Conservation (phyloP, 345 rosid species). For the Ricinus communis region DNA sequence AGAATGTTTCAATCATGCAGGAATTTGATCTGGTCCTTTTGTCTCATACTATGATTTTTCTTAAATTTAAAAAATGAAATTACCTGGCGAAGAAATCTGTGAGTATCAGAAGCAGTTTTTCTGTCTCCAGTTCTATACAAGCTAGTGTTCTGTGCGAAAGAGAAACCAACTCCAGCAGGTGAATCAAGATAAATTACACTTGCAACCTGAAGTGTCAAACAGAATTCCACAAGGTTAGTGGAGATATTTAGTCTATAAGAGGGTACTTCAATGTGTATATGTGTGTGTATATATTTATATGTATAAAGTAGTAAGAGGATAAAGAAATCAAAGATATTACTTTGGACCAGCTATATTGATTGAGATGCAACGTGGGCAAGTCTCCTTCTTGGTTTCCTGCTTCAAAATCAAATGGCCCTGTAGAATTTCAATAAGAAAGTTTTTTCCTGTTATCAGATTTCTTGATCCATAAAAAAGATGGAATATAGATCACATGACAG, state of each 20-base stretch:
- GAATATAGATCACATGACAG: no score
- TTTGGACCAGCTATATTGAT: conserved; percentile 55
- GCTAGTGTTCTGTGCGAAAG: conserved; percentile 35
- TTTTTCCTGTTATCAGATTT: no score
- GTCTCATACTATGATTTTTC: no score
- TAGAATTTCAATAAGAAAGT: not conserved
- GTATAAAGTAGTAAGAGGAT: no score
- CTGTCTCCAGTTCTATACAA: conserved; percentile 38
- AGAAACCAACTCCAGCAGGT: conserved; percentile 57
- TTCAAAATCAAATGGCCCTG: conserved; percentile 54
- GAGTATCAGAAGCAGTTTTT: conserved; percentile 48
- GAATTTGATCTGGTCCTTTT: no score
- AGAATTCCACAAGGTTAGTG: no score
- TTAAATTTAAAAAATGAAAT: no score
- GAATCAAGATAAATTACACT: conserved; percentile 60
- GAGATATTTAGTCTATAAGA: no score
- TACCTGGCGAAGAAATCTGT: conserved; percentile 52
- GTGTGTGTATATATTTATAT: no score
- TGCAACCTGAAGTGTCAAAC: conserved; percentile 38
- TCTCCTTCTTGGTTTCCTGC: conserved; percentile 22
- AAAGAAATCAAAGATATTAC: conserved; percentile 16
- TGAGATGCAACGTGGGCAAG: conserved; percentile 44
- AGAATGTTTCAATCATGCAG: no score
- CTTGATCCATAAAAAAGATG: no score
- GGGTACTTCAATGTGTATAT: no score